phyloP scores from a whole-genome alignment of 495 filamentous ascomycete species.

The Penicillium psychrofluorescens region DNA sequence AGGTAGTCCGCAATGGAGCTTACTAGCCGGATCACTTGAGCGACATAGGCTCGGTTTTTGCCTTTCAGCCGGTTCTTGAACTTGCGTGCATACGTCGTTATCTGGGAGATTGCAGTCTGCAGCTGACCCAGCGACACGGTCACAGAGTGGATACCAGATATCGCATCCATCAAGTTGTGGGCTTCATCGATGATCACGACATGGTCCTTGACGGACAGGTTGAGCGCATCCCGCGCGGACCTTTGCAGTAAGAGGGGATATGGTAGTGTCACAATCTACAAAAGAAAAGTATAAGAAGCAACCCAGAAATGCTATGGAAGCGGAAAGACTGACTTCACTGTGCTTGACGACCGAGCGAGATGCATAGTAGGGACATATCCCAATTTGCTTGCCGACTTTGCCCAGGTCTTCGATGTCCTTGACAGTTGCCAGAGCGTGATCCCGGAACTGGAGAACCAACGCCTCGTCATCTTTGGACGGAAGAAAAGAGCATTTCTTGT shows the following conservation, averaged over 20 bases:
- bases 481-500: slow-evolving; percentile 69
- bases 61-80: slow-evolving; percentile 86
- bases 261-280: slow-evolving; percentile 82
- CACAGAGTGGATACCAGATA: slow-evolving; percentile 78
- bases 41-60: slow-evolving; percentile 86
- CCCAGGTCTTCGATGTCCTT: slow-evolving; percentile 92
- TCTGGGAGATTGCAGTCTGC: slow-evolving; percentile 59
- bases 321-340: slow-evolving; percentile 51
- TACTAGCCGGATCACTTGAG: slow-evolving; percentile 74
- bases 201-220: slow-evolving; percentile 77
- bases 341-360: slow-evolving; percentile 74
- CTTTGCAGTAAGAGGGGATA: slow-evolving; percentile 88
- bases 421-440: slow-evolving; percentile 74
- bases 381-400: slow-evolving; percentile 65
- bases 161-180: slow-evolving; percentile 95
- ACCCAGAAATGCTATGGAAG: too few relatives aligned
- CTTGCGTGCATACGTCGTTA: slow-evolving; percentile 76
- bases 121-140: slow-evolving; percentile 68
- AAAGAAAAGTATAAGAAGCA: background rate
- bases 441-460: slow-evolving; percentile 73
- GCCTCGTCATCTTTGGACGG: slow-evolving; percentile 69
- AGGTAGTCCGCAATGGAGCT: slow-evolving; percentile 68
- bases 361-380: slow-evolving; percentile 93
- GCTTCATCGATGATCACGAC: slow-evolving; percentile 94
- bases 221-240: slow-evolving; percentile 80